These are phyloP conservation scores for Pythium periplocum DNA, from an alignment of 352 stramenopile species.

Conservation along the genomic window DNA sequence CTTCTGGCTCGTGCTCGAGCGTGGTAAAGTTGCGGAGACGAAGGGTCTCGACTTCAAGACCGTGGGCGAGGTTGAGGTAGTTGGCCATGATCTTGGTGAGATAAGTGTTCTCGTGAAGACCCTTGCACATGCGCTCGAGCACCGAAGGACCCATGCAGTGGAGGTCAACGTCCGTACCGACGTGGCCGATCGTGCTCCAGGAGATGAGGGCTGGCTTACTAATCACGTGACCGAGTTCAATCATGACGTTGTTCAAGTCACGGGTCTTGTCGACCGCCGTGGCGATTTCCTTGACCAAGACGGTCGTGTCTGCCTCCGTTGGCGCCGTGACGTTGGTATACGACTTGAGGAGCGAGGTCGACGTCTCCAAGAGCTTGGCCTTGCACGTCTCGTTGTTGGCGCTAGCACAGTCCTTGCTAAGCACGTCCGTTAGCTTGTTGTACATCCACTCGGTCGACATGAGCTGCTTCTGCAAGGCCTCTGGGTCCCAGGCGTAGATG, in stretches of 20 bases:
- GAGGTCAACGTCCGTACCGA: slow-evolving; percentile 65
- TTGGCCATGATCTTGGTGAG: slow-evolving; percentile 74
- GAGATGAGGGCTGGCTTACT: slow-evolving; percentile 36
- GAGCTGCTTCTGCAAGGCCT: slow-evolving; percentile 38
- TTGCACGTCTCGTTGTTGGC: slow-evolving; percentile 43
- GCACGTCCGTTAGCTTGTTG: slow-evolving; percentile 28
- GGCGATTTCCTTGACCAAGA: slow-evolving; percentile 31
- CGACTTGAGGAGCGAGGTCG: slow-evolving; percentile 36
- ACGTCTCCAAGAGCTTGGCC: slow-evolving; percentile 24
- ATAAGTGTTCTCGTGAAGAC: slow-evolving; percentile 61
- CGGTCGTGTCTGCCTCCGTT: slow-evolving; percentile 13
- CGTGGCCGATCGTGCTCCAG: slow-evolving; percentile 63
- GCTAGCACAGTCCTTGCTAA: slow-evolving; percentile 22
- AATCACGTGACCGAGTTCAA: slow-evolving; percentile 50
- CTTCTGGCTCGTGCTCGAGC: slow-evolving; percentile 14
- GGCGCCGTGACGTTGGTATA: slow-evolving; percentile 47
- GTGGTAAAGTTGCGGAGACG: slow-evolving; percentile 21
- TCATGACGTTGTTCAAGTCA: slow-evolving; percentile 39
- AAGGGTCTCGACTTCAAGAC: slow-evolving; percentile 50
- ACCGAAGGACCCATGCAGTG: slow-evolving; percentile 61
- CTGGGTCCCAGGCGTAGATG: slow-evolving; percentile 51
- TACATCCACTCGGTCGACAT: slow-evolving; percentile 60
- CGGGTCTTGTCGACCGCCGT: slow-evolving; percentile 39
- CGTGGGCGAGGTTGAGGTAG: slow-evolving; percentile 56
- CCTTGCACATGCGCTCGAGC: slow-evolving; percentile 63